Percentiles rank a stretch among this genome's conserved stretches.
Conservation (phyloP, 768 basidiomycete genomes). For the Naganishia vaughanmartiniae region DNA sequence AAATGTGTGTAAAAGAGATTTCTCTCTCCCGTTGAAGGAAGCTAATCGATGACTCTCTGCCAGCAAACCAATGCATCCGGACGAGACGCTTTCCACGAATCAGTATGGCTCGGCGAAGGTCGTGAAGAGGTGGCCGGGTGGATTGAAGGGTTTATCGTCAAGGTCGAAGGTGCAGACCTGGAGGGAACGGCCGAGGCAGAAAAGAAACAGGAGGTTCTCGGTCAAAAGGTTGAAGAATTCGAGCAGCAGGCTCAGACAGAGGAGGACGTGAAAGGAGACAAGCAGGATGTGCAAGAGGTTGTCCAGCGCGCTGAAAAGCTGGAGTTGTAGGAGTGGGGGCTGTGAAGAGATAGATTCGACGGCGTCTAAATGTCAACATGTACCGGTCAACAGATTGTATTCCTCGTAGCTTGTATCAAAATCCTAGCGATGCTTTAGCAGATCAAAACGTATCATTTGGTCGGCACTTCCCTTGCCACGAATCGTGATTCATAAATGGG, state of each 20-base stretch:
- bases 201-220: slow-evolving; percentile 60
- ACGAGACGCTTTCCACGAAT: slow-evolving; percentile 49
- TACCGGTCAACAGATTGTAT: not conserved
- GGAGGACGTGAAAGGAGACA: slow-evolving; percentile 2
- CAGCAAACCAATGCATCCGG: slow-evolving; percentile 46
- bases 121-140: slow-evolving; percentile 51
- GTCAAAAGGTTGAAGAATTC: slow-evolving; percentile 41
- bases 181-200: slow-evolving; percentile 78
- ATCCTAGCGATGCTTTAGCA: not conserved
- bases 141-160: slow-evolving; percentile 60
- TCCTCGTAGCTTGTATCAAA: not conserved
- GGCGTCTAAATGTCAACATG: not conserved
- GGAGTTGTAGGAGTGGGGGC: not conserved
- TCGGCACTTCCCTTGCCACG: not conserved
- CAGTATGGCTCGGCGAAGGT: slow-evolving; percentile 49
- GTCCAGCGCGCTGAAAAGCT: slow-evolving; percentile 38
- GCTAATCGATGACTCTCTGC: not conserved
- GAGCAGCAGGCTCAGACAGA: slow-evolving; percentile 29
- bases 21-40: not conserved
- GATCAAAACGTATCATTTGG: not conserved
- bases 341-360: not conserved
- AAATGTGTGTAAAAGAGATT: slow-evolving; percentile 37
- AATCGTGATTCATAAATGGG: not conserved
- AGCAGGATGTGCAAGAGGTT: slow-evolving; percentile 40
- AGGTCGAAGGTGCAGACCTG: slow-evolving; percentile 72